Evolutionary conservation across 75 land plant genomes (phyloP).

Genomic region (Pinus taeda): DNA sequence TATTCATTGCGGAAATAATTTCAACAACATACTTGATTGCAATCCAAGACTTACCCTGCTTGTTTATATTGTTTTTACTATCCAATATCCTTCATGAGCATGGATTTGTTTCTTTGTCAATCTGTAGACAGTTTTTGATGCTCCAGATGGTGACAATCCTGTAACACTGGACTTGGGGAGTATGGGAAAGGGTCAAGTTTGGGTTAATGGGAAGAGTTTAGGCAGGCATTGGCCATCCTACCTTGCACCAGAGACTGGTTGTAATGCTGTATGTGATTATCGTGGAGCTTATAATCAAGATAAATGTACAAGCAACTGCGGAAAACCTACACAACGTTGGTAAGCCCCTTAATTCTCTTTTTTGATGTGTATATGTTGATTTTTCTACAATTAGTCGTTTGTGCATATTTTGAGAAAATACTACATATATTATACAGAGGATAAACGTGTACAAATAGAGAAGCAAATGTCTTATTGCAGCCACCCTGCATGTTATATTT

Average conservation of each 20-base stretch:
- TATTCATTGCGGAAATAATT: no score
- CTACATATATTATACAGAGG: no score
- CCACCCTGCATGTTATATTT: no score
- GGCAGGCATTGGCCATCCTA: conserved; percentile 78
- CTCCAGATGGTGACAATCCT: conserved; percentile 77
- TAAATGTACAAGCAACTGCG: conserved; percentile 67
- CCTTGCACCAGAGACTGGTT: conserved; percentile 43
- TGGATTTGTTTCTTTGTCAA: neutral
- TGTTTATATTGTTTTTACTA: no score
- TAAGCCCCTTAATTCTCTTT: neutral
- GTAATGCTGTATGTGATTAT: conserved; percentile 54
- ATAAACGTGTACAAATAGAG: no score
- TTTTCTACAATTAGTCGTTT: no score
- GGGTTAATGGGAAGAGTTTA: conserved; percentile 85
- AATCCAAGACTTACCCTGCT: no score
- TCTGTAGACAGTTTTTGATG: conserved; percentile 66
- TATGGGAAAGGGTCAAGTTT: conserved; percentile 90
- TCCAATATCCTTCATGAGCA: no score
- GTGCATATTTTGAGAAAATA: no score
- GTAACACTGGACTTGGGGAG: conserved; percentile 73
- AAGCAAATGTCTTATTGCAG: no score
- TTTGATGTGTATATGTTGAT: no score
- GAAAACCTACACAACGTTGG: conserved; percentile 76
- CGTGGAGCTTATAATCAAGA: conserved; percentile 48
- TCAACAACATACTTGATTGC: no score